Conservation (phyloP, 768 basidiomycete genomes). For the Leccinum aurantiacum region DNA sequence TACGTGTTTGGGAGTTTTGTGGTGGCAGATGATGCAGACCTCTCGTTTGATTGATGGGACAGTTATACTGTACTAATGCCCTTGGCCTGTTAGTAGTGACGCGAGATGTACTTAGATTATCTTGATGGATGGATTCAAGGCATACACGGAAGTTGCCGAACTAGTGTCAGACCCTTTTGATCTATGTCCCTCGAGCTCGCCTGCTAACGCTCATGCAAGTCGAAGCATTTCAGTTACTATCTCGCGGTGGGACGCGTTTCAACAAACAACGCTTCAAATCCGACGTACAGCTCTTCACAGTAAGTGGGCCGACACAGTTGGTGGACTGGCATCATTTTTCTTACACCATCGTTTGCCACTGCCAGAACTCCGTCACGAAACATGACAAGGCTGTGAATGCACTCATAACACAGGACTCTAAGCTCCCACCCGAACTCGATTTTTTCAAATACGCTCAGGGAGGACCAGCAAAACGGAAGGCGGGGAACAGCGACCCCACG, state of each 20-base stretch:
- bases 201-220: slow-evolving; percentile 47
- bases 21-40: slow-evolving; percentile 74
- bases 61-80: background rate
- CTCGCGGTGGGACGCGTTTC: slow-evolving; percentile 81
- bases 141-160: slow-evolving; percentile 18
- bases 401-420: slow-evolving; percentile 36
- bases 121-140: background rate
- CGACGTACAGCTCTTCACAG: slow-evolving; percentile 72
- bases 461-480: slow-evolving; percentile 53
- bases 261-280: slow-evolving; percentile 71
- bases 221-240: slow-evolving; percentile 90
- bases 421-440: slow-evolving; percentile 77
- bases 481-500: slow-evolving; percentile 17
- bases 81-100: background rate
- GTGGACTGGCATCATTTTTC: background rate
- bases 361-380: slow-evolving; percentile 27
- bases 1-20: slow-evolving; percentile 80
- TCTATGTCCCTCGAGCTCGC: background rate
- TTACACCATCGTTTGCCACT: slow-evolving; percentile 1
- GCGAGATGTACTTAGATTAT: background rate
- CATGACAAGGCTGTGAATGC: slow-evolving; percentile 25
- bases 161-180: background rate
- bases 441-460: slow-evolving; percentile 87
- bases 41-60: slow-evolving; percentile 42
- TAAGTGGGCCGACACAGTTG: slow-evolving; percentile 29